phyloP scores from a whole-genome alignment of 169 alveolate species.

The Eimeria sp. region DNA sequence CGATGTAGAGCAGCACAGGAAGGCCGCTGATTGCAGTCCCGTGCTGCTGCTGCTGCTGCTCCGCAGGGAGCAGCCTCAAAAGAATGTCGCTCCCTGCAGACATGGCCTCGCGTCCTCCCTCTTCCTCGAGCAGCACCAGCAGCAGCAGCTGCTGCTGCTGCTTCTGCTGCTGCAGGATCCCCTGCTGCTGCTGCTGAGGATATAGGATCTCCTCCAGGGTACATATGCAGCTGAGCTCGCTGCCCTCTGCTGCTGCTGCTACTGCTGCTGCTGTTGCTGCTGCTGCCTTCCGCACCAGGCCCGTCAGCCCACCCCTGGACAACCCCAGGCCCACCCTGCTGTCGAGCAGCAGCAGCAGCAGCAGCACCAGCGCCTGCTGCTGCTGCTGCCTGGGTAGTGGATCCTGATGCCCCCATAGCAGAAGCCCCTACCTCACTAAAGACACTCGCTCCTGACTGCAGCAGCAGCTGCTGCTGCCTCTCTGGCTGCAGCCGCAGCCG shows the following conservation, averaged over 20 bases:
- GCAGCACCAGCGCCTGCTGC: constrained; percentile 44
- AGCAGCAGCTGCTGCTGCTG: constrained; percentile 3
- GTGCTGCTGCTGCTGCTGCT: constrained; percentile 19
- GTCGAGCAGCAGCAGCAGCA: constrained; percentile 45
- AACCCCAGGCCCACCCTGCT: not conserved
- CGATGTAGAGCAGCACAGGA: not conserved
- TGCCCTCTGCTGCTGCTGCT: constrained; percentile 14
- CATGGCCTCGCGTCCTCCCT: not conserved
- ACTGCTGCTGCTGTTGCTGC: constrained; percentile 33
- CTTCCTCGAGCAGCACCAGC: constrained; percentile 1
- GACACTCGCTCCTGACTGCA: constrained; percentile 38
- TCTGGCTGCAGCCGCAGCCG: constrained; percentile 40
- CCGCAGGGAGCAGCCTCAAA: not conserved
- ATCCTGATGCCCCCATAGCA: not conserved
- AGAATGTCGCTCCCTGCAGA: not conserved
- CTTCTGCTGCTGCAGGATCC: not conserved
- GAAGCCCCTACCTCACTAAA: constrained; percentile 11
- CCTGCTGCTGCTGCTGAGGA: constrained; percentile 30
- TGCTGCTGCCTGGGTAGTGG: not conserved
- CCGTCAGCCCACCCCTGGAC: not conserved
- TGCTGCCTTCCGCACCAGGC: not conserved
- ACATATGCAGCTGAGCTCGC: constrained; percentile 6
- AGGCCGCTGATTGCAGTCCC: not conserved
- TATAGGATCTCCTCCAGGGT: not conserved
- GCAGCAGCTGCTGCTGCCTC: constrained; percentile 51